Evolutionary conservation across 116 monocot species (phyloP).

Genomic region (Trichopus zeylanicus): DNA sequence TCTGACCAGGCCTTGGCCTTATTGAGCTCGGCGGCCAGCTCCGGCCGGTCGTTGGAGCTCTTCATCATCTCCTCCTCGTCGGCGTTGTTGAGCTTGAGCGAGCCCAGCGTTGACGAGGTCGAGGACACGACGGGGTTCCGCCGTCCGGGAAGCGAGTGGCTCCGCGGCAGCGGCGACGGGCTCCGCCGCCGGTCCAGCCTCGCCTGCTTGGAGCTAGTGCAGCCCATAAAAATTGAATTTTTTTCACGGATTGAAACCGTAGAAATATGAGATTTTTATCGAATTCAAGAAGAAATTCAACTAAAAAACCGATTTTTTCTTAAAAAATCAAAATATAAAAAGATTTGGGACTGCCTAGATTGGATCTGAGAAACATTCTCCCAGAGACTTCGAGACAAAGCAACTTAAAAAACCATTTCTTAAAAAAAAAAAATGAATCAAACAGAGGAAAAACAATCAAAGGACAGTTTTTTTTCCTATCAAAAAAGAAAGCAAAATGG

Average conservation of each 20-base stretch:
- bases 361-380: constrained; percentile 2
- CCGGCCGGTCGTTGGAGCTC: not conserved
- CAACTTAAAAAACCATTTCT: not conserved
- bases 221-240: constrained; percentile 42
- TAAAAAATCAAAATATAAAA: not conserved
- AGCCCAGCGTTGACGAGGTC: constrained; percentile 34
- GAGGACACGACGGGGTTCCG: constrained; percentile 31
- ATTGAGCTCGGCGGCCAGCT: not conserved
- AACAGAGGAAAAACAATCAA: no score
- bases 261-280: not conserved
- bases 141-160: constrained; percentile 19
- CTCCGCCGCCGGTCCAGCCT: constrained; percentile 17
- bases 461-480: no score
- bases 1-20: constrained; percentile 5
- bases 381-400: not conserved
- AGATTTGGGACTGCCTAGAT: not conserved
- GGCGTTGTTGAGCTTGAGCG: constrained; percentile 19
- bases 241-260: not conserved
- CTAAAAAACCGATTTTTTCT: no score
- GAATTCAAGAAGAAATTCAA: not conserved
- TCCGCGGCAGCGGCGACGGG: constrained; percentile 21
- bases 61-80: constrained; percentile 8
- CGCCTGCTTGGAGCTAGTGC: constrained; percentile 45
- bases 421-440: no score
- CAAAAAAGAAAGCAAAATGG: no score